These are phyloP conservation scores for Fusarium sp. DNA, from an alignment of 2,329 filamentous ascomycete genomes.

Conservation along the genomic window DNA sequence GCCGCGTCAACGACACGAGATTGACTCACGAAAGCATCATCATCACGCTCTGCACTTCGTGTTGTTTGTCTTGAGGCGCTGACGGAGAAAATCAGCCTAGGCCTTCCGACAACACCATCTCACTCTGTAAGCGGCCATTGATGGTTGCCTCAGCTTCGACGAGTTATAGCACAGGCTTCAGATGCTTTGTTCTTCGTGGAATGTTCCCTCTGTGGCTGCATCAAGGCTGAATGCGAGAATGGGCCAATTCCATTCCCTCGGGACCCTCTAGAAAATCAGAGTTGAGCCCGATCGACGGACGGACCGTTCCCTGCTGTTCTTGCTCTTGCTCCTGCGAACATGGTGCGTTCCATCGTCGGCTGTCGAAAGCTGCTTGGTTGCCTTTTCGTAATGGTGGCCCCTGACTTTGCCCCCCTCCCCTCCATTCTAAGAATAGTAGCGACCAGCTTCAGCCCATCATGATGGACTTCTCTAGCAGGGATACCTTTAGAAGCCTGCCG, in stretches of 20 bases:
- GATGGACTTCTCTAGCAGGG: conserved; percentile 20
- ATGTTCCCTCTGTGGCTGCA: conserved; percentile 1
- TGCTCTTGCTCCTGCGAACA: conserved; percentile 16
- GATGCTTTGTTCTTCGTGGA: background rate
- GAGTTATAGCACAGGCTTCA: background rate
- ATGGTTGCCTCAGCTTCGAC: conserved; percentile 17
- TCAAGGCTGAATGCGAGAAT: conserved; percentile 6
- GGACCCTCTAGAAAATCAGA: conserved; percentile 12
- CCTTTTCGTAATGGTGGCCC: conserved; percentile 39
- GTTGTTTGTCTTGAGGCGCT: conserved; percentile 11
- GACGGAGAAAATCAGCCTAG: conserved; percentile 24
- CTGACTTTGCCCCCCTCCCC: conserved; percentile 43
- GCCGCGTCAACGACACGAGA: conserved; percentile 27
- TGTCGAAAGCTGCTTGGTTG: conserved; percentile 12
- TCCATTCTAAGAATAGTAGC: conserved; percentile 44
- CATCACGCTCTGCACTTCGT: conserved; percentile 7
- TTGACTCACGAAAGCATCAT: conserved; percentile 6
- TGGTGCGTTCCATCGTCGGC: conserved; percentile 6
- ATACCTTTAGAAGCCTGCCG: conserved; percentile 24
- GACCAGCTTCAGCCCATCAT: background rate
- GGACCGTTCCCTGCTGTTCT: conserved; percentile 42
- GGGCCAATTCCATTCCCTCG: conserved; percentile 21
- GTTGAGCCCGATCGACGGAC: conserved; percentile 40
- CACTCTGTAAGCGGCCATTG: conserved; percentile 35
- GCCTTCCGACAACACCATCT: conserved; percentile 11